Percentiles rank a stretch among this genome's conserved stretches.
Evolutionary conservation across 1,284 basidiomycete species (phyloP).

Genomic region (Kwoniella shivajii): DNA sequence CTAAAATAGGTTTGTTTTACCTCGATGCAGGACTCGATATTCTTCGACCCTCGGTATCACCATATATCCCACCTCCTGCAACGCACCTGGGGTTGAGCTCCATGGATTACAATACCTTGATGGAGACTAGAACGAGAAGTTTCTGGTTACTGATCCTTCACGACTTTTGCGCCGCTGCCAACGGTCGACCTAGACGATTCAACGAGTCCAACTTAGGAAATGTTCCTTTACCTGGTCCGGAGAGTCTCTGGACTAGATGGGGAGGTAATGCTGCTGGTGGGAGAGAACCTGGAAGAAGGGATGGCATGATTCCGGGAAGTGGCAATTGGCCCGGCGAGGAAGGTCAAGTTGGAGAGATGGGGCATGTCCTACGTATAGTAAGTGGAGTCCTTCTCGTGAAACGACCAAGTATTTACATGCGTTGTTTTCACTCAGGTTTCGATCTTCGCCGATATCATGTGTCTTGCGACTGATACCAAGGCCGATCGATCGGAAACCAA

Average conservation of each 20-base stretch:
- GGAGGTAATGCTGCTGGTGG: conserved; percentile 39
- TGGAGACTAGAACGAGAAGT: conserved; percentile 48
- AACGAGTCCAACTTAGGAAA: conserved; percentile 44
- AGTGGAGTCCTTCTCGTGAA: conserved; percentile 14
- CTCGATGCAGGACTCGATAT: conserved; percentile 49
- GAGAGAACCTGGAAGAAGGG: conserved; percentile 35
- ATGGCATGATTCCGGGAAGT: conserved; percentile 35
- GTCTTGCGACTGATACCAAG: conserved; percentile 24
- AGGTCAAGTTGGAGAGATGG: conserved; percentile 51
- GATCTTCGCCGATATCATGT: conserved; percentile 45
- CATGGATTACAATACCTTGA: conserved; percentile 42
- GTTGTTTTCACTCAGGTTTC: conserved; percentile 23
- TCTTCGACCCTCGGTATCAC: conserved; percentile 29
- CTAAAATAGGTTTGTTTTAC: conserved; percentile 49
- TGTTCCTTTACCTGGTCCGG: conserved; percentile 46
- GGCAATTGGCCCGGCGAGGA: conserved; percentile 46
- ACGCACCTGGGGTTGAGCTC: conserved; percentile 27
- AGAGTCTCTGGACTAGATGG: conserved; percentile 45
- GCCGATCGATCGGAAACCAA: conserved; percentile 8
- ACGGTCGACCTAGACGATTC: conserved; percentile 42
- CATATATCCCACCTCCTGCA: conserved; percentile 31
- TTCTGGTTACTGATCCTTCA: conserved; percentile 52
- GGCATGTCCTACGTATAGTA: conserved; percentile 53
- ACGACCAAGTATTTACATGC: neutral
- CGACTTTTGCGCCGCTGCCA: conserved; percentile 48